Evolutionary conservation across 306 rosid species (phyloP), one percentile per base, ranked within the genome.

Genomic region (Casuarina glauca): DNA sequence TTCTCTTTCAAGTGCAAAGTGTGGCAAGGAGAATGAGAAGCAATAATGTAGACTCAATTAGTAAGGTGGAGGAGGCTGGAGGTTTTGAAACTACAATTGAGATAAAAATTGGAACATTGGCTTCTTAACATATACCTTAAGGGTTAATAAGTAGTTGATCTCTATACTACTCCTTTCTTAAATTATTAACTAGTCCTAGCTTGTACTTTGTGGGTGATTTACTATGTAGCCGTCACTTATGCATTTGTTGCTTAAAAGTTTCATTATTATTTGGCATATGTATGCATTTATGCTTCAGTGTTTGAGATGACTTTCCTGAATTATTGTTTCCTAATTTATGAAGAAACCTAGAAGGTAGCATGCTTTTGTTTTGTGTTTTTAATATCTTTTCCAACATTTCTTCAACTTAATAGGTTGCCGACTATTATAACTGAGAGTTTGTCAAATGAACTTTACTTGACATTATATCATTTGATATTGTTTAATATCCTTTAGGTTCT

Each of bases 31-130:
- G 85, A 72, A 94, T 95, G 98, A 97, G 94, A 76, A 93, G 88
- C 72, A 83, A 80, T 68, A 55, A 77, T 53, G 66, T 79, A 52
- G 89, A 75, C 51, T 84, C 76, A 74, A 69, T 86, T 74, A 73
- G 81, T 55, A 78, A 54, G 76, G 55, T 50, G 71, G 80, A 54
- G 83, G 86, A 50, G 67, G 78, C 81, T 70, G 97, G 74, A 83
- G 86, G 84, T 79, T 82, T 92, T 81, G 97, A 89, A 84, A 46
- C 99, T 17, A 73, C 88, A 32, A 93, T 96, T 70, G 97, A 96
- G 90, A 96, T 96, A 73, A 96, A 96, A 84, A 84, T 96, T 62
- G 93, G 90, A 82, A 96, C 98, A 74, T 83, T 96, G 90, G 98
- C 93, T 82, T 90, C 97, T 75, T 96, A 82, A 96, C 90, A 10